These are phyloP conservation scores for Blastomyces silverae DNA, from an alignment of 2,329 filamentous ascomycete species.

Conservation along the genomic window DNA sequence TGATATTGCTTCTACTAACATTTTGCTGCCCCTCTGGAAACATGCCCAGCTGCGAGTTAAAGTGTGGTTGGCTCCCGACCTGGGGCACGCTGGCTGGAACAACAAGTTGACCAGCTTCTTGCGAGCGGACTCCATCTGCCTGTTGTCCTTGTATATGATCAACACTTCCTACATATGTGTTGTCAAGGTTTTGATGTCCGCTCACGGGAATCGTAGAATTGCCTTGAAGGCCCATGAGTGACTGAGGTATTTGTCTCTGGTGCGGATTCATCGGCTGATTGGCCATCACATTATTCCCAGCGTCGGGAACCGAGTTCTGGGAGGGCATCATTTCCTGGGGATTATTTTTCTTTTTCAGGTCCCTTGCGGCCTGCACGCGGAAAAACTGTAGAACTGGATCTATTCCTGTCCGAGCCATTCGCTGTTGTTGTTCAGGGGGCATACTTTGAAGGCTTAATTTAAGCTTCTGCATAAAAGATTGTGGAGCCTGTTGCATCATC, in stretches of 20 bases:
- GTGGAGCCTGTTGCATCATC: conserved; percentile 41
- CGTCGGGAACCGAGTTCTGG: conserved; percentile 28
- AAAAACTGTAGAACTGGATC: conserved; percentile 49
- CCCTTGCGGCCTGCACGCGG: conserved; percentile 43
- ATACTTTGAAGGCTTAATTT: conserved; percentile 42
- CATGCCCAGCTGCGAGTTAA: conserved; percentile 34
- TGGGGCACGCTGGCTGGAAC: conserved; percentile 55
- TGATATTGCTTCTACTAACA: conserved; percentile 34
- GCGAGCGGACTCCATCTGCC: conserved; percentile 54
- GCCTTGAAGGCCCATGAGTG: conserved; percentile 37
- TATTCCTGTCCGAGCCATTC: conserved; percentile 40
- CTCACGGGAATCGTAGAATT: conserved; percentile 34
- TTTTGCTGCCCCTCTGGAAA: conserved; percentile 34
- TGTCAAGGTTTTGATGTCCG: conserved; percentile 29
- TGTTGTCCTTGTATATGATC: conserved; percentile 55
- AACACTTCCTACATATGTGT: conserved; percentile 41
- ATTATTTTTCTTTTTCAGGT: conserved; percentile 34
- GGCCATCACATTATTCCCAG: conserved; percentile 29
- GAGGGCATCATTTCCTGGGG: conserved; percentile 29
- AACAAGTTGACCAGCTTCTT: conserved; percentile 56
- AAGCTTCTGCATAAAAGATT: conserved; percentile 45
- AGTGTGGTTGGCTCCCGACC: conserved; percentile 38
- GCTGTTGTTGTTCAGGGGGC: conserved; percentile 44
- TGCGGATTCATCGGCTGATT: conserved; percentile 34
- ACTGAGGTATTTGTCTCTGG: conserved; percentile 39